Evolutionary conservation across 1,284 basidiomycete species (phyloP), one percentile per base, ranked within the genome.

Genomic region (Thelephora terrestris): DNA sequence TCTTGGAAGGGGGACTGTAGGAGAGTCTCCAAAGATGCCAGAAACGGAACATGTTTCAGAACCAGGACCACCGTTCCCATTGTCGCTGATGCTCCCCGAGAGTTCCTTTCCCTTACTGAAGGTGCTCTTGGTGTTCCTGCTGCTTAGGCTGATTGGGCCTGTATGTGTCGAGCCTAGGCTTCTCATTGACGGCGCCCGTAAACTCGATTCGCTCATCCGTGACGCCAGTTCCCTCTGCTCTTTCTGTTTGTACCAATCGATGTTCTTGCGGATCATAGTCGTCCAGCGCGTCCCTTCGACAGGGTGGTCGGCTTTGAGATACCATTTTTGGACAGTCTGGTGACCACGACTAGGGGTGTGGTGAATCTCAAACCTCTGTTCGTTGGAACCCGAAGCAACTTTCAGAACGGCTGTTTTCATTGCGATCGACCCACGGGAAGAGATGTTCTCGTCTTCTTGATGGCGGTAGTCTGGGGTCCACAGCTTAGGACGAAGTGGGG

Each of bases 231-330:
- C 51, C 16, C 66, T 55, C 17, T 57, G 57, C 25, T 57, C 25
- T 43, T 59, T 62, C 7, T 62, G 61, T 42, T 64, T 64, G 46
- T 69, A 69, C 71, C 78, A 84, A 32, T 91, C 85, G 51, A 91
- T 84, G 56, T 81, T 85, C 59, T 78, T 78, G 23, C 69, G 67
- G 43, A 95, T 75, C 0, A 83, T 84, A 52, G 87, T 81, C 0
- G 77, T 78, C 92, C 92, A 96, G n/a, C 90, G 75, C 3, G 84
- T 76, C 2, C 91, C 89, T 64, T 96, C 92, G 3, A 88, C 87
- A 0, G 87, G 86, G 53, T 94, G 91, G 51, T 85, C 90, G 0
- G 92, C 93, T 55, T 90, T 91, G 62, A 98, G 75, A 61, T 88
- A 96, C 79, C 93, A 91, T 62, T 87, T 91, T 56, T 86, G 85